phyloP scores from a whole-genome alignment of 2,329 filamentous ascomycete species.

The Chaetomium sp. region DNA sequence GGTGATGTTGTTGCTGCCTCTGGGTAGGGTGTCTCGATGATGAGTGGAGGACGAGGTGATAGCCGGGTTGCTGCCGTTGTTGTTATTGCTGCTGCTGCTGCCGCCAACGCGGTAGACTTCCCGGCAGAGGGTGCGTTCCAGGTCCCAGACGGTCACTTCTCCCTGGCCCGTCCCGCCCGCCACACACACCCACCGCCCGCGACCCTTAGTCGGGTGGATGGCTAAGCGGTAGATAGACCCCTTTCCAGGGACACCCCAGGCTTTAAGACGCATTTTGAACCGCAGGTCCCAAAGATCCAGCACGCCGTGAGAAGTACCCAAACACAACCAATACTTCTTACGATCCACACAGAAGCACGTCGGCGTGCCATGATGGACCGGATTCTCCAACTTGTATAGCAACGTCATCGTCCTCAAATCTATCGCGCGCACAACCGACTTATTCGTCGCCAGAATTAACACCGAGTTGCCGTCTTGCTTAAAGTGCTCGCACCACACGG shows the following conservation, averaged over 20 bases:
- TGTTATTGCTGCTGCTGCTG: slow-evolving; percentile 45
- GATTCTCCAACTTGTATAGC: slow-evolving; percentile 75
- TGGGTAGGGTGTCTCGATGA: too few species aligned
- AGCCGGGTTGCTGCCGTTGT: too few species aligned
- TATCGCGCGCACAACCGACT: slow-evolving; percentile 73
- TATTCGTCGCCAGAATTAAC: slow-evolving; percentile 78
- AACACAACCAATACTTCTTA: slow-evolving; percentile 80
- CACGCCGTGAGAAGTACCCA: slow-evolving; percentile 89
- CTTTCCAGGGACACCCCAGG: slow-evolving; percentile 79
- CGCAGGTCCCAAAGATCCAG: slow-evolving; percentile 93
- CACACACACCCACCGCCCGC: slow-evolving; percentile 80
- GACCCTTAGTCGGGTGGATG: slow-evolving; percentile 70
- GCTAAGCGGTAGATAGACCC: slow-evolving; percentile 72
- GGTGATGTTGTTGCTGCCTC: slow-evolving; percentile 49
- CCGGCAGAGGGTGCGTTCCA: slow-evolving; percentile 81
- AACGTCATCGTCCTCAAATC: slow-evolving; percentile 82
- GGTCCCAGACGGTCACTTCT: slow-evolving; percentile 91
- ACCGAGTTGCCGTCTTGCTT: slow-evolving; percentile 76
- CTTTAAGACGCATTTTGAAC: slow-evolving; percentile 82
- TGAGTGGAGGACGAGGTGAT: too few species aligned
- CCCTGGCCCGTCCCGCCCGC: slow-evolving; percentile 80
- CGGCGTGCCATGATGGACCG: slow-evolving; percentile 83
- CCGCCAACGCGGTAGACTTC: slow-evolving; percentile 76
- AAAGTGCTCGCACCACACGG: slow-evolving; percentile 89
- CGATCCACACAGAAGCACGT: slow-evolving; percentile 87